Conservation (phyloP, 2,329 filamentous ascomycete genomes). For the Capronia americana region DNA sequence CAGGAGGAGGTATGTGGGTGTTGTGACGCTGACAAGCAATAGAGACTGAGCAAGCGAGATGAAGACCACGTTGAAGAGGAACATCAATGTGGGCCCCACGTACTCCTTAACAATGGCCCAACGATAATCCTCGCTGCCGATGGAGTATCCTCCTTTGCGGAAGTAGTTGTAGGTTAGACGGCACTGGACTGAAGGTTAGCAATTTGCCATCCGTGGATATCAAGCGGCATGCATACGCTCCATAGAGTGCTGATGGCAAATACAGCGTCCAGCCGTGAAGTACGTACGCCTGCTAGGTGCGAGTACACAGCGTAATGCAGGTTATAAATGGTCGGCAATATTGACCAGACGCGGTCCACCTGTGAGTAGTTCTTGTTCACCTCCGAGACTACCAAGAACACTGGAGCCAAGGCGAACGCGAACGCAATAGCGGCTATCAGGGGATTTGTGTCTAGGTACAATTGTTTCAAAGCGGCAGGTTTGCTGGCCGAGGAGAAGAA, state of each 20-base stretch:
- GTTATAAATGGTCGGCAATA: conserved; percentile 86
- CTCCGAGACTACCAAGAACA: conserved; percentile 80
- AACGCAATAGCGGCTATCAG: conserved; percentile 76
- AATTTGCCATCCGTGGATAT: conserved; percentile 8
- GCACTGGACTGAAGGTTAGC: conserved; percentile 54
- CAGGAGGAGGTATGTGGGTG: conserved; percentile 83
- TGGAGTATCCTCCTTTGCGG: conserved; percentile 87
- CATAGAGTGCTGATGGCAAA: conserved; percentile 75
- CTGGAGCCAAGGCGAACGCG: conserved; percentile 70
- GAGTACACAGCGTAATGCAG: conserved; percentile 85
- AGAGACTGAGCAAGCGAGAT: conserved; percentile 84
- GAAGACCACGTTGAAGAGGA: conserved; percentile 86
- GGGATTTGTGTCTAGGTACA: conserved; percentile 88
- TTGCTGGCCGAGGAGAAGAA: conserved; percentile 66
- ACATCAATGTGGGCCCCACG: conserved; percentile 71
- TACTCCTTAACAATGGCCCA: conserved; percentile 78
- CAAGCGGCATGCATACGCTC: conserved; percentile 66
- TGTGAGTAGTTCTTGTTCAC: conserved; percentile 96
- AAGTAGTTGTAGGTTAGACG: conserved; percentile 96
- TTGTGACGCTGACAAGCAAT: conserved; percentile 77
- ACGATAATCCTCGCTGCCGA: conserved; percentile 93
- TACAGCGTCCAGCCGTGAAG: conserved; percentile 73
- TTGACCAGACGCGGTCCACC: conserved; percentile 89
- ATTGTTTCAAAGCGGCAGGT: conserved; percentile 66
- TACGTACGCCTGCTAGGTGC: conserved; percentile 72